Conservation (phyloP, 805 yeast genomes). For the Hanseniaspora vineae region DNA sequence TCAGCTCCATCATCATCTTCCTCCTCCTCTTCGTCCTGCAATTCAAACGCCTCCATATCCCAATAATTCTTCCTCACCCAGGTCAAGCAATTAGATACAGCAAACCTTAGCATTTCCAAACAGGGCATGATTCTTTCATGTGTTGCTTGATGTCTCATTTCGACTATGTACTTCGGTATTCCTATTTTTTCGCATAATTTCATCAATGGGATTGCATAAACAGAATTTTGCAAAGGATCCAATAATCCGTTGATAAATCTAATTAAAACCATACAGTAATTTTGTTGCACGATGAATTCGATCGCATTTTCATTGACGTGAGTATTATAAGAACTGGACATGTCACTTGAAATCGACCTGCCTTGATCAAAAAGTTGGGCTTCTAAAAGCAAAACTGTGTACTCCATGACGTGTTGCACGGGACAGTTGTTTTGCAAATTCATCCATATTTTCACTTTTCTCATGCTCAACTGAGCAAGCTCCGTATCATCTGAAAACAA, state of each 20-base stretch:
- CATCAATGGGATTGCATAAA: slow-evolving; percentile 67
- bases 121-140: slow-evolving; percentile 71
- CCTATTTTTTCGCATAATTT: slow-evolving; percentile 54
- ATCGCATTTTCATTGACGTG: neutral
- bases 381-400: neutral
- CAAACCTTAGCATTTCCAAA: slow-evolving; percentile 49
- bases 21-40: slow-evolving; percentile 11
- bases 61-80: slow-evolving; percentile 76
- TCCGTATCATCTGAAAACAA: neutral
- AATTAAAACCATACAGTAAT: slow-evolving; percentile 63
- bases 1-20: slow-evolving; percentile 5
- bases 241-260: slow-evolving; percentile 84
- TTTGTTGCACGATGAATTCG: slow-evolving; percentile 27
- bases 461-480: neutral
- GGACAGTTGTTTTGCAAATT: neutral
- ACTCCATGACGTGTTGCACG: neutral
- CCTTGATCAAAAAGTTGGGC: neutral
- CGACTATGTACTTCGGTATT: slow-evolving; percentile 77
- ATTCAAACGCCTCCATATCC: slow-evolving; percentile 26
- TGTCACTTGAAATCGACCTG: neutral
- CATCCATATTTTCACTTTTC: neutral
- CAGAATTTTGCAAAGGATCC: slow-evolving; percentile 75
- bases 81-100: slow-evolving; percentile 44
- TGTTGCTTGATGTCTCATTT: slow-evolving; percentile 78
- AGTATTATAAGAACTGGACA: too few relatives aligned